Evolutionary conservation across 1,284 basidiomycete species (phyloP).

Genomic region (Phlebopus sp.): DNA sequence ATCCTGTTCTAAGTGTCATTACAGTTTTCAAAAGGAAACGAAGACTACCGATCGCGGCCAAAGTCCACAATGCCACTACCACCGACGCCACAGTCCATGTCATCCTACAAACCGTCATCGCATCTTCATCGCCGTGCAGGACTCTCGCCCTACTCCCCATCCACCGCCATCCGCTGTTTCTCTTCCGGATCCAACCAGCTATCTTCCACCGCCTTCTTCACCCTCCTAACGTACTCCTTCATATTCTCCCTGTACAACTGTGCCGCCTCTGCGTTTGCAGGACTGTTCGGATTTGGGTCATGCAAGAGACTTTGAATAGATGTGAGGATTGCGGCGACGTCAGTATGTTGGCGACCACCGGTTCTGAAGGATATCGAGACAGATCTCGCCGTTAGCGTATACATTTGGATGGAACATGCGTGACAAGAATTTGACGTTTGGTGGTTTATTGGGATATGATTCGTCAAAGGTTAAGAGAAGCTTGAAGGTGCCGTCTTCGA

Average conservation of each 20-base stretch:
- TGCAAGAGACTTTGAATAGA: constrained; percentile 94
- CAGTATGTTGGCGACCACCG: constrained; percentile 98
- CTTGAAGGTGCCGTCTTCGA: constrained; percentile 99
- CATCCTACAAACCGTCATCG: too few species aligned
- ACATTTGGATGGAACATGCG: constrained; percentile 99
- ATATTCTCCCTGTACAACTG: constrained; percentile 96
- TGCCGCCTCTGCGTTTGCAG: constrained; percentile 97
- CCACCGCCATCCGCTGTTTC: constrained; percentile 43
- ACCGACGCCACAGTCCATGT: too few species aligned
- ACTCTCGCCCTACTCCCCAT: constrained; percentile 15
- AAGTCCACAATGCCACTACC: too few species aligned
- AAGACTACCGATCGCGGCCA: too few species aligned
- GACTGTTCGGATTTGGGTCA: constrained; percentile 97
- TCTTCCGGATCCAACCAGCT: constrained; percentile 87
- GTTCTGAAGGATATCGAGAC: constrained; percentile 97
- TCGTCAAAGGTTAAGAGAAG: constrained; percentile 95
- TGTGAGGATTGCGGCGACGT: constrained; percentile 96
- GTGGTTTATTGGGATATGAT: constrained; percentile 97
- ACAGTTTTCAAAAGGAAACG: too few species aligned
- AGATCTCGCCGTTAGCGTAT: constrained; percentile 96
- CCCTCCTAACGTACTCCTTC: constrained; percentile 94
- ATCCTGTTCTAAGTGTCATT: too few species aligned
- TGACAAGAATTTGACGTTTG: constrained; percentile 94
- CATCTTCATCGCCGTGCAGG: neutral
- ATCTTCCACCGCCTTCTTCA: constrained; percentile 89